These are phyloP conservation scores for Celoporthe dispersa DNA, from an alignment of 2,329 filamentous ascomycete species.

Conservation along the genomic window DNA sequence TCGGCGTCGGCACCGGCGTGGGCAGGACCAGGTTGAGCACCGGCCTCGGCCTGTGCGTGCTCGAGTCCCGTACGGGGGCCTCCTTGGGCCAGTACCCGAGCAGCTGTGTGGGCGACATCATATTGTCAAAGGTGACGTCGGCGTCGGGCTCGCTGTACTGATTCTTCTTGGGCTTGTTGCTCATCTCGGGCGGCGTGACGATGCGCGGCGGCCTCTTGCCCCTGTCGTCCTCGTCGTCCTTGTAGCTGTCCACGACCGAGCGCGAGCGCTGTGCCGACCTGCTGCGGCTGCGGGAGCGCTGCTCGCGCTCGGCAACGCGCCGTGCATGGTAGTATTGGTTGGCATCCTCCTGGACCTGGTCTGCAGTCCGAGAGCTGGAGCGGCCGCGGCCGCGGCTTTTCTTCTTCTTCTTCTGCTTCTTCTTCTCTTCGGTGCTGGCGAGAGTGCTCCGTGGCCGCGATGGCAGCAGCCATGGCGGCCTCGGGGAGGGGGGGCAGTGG, in stretches of 20 bases:
- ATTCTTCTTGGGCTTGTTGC: slow-evolving; percentile 48
- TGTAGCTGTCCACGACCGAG: slow-evolving; percentile 62
- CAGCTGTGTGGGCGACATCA: slow-evolving; percentile 59
- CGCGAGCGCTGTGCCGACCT: slow-evolving; percentile 49
- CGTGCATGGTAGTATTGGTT: slow-evolving; percentile 62
- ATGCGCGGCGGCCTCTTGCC: slow-evolving; percentile 44
- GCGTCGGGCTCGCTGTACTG: slow-evolving; percentile 64
- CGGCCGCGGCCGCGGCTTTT: slow-evolving; percentile 41
- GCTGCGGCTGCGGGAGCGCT: slow-evolving; percentile 57
- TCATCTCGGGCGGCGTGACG: slow-evolving; percentile 59
- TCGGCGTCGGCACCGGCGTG: slow-evolving; percentile 60
- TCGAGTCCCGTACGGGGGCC: slow-evolving; percentile 51
- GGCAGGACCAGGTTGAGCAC: slow-evolving; percentile 65
- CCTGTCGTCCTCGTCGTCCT: slow-evolving; percentile 43
- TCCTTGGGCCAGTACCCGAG: slow-evolving; percentile 36
- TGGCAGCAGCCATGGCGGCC: slow-evolving; percentile 52
- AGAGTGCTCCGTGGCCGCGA: slow-evolving; percentile 45
- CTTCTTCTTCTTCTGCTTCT: slow-evolving; percentile 32
- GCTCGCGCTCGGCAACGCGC: slow-evolving; percentile 57
- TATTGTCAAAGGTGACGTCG: slow-evolving; percentile 66
- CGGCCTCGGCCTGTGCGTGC: slow-evolving; percentile 59
- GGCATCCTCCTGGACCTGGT: slow-evolving; percentile 60
- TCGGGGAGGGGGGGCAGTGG: slow-evolving; percentile 54
- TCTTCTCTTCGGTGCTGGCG: slow-evolving; percentile 40
- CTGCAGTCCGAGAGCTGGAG: slow-evolving; percentile 37